phyloP scores from a whole-genome alignment of 495 filamentous ascomycete genomes.

The Tuber umbilicatum region DNA sequence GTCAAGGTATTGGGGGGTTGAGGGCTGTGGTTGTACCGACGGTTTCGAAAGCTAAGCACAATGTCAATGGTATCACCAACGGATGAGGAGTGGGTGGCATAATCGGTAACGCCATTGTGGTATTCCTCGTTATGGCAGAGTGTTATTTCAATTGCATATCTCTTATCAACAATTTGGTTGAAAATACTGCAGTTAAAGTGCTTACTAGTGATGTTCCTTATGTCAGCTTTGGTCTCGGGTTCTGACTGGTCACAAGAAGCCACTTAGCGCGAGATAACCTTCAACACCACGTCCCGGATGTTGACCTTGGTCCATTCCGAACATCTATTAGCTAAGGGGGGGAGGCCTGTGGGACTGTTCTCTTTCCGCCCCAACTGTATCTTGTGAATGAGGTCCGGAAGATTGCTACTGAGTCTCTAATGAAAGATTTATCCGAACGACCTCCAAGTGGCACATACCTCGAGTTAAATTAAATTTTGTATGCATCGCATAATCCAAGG shows the following conservation, averaged over 20 bases:
- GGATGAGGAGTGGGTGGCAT: slow-evolving; percentile 15
- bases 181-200: background rate
- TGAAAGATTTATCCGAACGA: slow-evolving; percentile 30
- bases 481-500: slow-evolving; percentile 26
- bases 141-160: slow-evolving; percentile 17
- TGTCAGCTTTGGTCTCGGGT: background rate
- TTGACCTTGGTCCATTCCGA: slow-evolving; percentile 24
- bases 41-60: slow-evolving; percentile 14
- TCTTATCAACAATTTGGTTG: background rate
- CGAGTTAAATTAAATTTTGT: slow-evolving; percentile 8
- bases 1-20: background rate
- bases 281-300: slow-evolving; percentile 25
- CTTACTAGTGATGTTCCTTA: slow-evolving; percentile 1
- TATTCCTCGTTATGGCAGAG: slow-evolving; percentile 32
- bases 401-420: slow-evolving; percentile 29
- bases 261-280: slow-evolving; percentile 14
- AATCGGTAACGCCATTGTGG: slow-evolving; percentile 24
- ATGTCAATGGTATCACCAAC: slow-evolving; percentile 29
- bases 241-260: background rate
- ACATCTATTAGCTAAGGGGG: background rate
- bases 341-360: background rate
- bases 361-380: slow-evolving; percentile 17
- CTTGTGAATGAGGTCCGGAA: slow-evolving; percentile 32
- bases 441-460: slow-evolving; percentile 19
- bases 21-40: slow-evolving; percentile 1